These are phyloP conservation scores for Chaetomium cochliodes DNA, from an alignment of 495 filamentous ascomycete species.

Conservation along the genomic window DNA sequence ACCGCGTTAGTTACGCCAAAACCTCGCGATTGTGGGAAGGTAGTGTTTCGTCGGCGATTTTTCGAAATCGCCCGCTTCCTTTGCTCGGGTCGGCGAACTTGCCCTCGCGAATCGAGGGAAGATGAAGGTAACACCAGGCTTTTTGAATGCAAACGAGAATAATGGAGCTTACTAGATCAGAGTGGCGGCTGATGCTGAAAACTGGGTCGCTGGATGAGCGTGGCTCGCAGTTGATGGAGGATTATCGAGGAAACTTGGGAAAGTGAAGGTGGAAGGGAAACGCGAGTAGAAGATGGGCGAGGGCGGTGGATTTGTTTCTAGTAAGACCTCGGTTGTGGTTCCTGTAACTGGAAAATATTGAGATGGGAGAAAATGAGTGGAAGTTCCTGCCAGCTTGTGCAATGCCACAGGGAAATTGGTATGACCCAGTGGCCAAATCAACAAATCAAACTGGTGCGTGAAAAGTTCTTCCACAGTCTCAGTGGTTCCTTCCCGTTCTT, in stretches of 20 bases:
- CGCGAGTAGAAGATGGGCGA: not conserved
- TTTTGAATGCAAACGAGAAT: not conserved
- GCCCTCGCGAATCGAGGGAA: not conserved
- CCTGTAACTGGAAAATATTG: conserved; percentile 5
- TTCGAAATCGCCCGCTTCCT: not conserved
- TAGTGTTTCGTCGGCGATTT: not conserved
- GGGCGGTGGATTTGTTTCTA: not conserved
- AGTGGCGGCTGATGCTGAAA: not conserved
- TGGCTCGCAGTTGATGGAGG: not conserved
- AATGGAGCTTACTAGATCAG: not conserved
- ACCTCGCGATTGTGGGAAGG: not conserved
- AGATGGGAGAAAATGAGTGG: conserved; percentile 8
- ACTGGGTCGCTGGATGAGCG: not conserved
- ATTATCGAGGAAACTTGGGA: not conserved
- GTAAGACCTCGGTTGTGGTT: not conserved
- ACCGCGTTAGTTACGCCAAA: not conserved
- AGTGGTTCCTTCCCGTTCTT: not conserved
- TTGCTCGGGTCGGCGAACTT: not conserved
- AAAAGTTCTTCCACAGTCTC: not conserved
- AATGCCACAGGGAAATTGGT: conserved; percentile 3
- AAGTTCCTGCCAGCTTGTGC: conserved; percentile 1
- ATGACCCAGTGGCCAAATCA: not conserved
- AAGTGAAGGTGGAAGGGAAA: not conserved
- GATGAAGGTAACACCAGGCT: not conserved
- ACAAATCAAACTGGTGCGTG: not conserved